These are phyloP conservation scores for Kodamaea fungicola DNA, from an alignment of 1,139 yeast genomes.

Conservation along the genomic window DNA sequence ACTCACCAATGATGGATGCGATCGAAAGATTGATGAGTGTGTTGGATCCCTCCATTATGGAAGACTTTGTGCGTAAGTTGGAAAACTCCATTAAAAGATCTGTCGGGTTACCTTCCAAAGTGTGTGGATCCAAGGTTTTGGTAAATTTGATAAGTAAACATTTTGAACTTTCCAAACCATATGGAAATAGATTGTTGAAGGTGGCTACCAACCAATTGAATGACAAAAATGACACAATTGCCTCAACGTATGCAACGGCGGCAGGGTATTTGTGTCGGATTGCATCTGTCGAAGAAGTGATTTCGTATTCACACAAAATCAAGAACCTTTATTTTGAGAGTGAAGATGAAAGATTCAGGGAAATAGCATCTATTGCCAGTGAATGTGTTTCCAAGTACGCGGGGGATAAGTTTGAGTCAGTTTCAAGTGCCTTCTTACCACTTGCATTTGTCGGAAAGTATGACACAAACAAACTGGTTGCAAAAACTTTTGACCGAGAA, in stretches of 20 bases:
- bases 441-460: slow-evolving; percentile 75
- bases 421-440: slow-evolving; percentile 70
- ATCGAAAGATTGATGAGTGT: slow-evolving; percentile 66
- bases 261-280: slow-evolving; percentile 77
- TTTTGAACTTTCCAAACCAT: slow-evolving; percentile 50
- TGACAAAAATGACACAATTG: slow-evolving; percentile 71
- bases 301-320: slow-evolving; percentile 52
- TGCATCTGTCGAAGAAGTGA: slow-evolving; percentile 51
- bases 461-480: slow-evolving; percentile 51
- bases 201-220: slow-evolving; percentile 57
- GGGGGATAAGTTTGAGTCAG: slow-evolving; percentile 61
- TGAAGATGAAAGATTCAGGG: slow-evolving; percentile 46
- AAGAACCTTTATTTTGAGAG: slow-evolving; percentile 59
- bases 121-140: slow-evolving; percentile 77
- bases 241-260: slow-evolving; percentile 74
- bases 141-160: slow-evolving; percentile 62
- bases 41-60: slow-evolving; percentile 51
- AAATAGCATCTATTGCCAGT: slow-evolving; percentile 59
- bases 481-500: slow-evolving; percentile 52
- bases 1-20: slow-evolving; percentile 88
- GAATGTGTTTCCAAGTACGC: slow-evolving; percentile 70
- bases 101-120: slow-evolving; percentile 89
- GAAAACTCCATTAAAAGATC: slow-evolving; percentile 57
- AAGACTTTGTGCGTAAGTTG: slow-evolving; percentile 47
- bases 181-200: slow-evolving; percentile 60